Base-by-base conservation (phyloP, 257 asterid species). In the Solanum bulbocastanum region DNA sequence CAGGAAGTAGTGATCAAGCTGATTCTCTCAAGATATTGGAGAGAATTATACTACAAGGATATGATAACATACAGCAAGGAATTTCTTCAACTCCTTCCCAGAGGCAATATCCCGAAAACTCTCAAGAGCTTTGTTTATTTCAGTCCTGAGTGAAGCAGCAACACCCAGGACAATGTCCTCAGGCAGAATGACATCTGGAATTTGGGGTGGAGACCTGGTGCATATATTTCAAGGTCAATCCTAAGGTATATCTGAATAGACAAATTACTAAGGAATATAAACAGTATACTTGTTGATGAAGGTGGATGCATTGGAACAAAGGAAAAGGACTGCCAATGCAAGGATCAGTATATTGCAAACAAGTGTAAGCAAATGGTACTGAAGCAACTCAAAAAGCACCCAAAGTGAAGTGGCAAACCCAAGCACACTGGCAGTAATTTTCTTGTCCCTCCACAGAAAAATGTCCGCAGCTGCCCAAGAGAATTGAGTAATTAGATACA, bases 381-480 rank as follows among this genome's bases (percentile, higher is more conserved):
- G 96, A 78, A 94, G 92, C 94, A 96, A 92, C 90, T 96, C 98
- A 87, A 94, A 95, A 66, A 96, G 94, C 92, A 96, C 96, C 98
- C 98, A 96, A 88, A 95, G 88, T 83, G 95, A 93, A 72, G 98
- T 96, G 35, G 93, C 98, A 88, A 96, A 86, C 87, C 98, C 98
- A 65, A 96, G 92, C 83, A 96, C 97, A 35, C 96, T 91, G 86
- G 92, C 96, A 30, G 98, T 86, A 86, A 93, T 62, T 89, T 95
- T 96, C 94, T 94, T 94, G 93, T 96, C 96, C 92, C 93, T 94
- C 99, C 99, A 96, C 23, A 94, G 91, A 91, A 94, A 95, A 89
- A 95, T 89, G 87, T 95, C 98, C 90, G 98, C 98, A 90, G 98
- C 98, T 96, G 95, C 88, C 62, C 85, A 30, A 4, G 9, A 32